Evolutionary conservation across 805 yeast genomes (phyloP), one percentile per base, ranked within the genome.

Genomic region (Cyberlindnera sargentensis): DNA sequence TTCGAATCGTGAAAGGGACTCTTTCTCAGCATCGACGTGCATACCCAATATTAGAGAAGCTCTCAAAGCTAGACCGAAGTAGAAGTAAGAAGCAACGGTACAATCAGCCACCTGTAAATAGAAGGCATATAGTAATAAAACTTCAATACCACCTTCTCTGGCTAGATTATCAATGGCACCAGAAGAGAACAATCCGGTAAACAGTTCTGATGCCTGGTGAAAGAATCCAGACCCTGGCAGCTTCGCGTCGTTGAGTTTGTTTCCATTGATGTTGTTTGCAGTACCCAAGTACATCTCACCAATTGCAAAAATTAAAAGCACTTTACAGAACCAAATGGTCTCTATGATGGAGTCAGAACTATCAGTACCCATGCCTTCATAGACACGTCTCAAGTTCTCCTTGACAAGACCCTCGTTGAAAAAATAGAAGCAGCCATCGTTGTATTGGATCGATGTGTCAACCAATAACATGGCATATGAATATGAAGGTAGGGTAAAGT

Each of bases 251-350:
- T 54, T 50, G n/a, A 55, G 46, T 45, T 62, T 52, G 20, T 51
- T 53, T 3, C 82, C 78, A 54, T 80, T 81, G 24, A 72, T 66
- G 49, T 75, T 77, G 41, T 84, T 81, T 9, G 84, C 82, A 1
- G 88, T 82, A 1, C 91, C 91, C 32, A 84, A 61, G 54, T 84
- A 84, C 86, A 84, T 83, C 58, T 84, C 95, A 15, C 95, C 93
- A 39, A 79, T 73, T 4, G 91, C 87, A 60, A 84, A 84, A 25
- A 84, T 81, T 41, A 84, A 62, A 24, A 84, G 57, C 5, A 83
- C 74, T 59, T 84, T 84, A 64, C 91, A 83, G 53, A 82, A 82
- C 88, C 90, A 84, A 37, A 84, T 82, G 1, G 89, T 80, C 58
- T 84, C 88, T 42, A 82, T 66, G 28, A 82, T 76, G 5, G 84